Evolutionary conservation across 2,329 filamentous ascomycete species (phyloP), one percentile per base, ranked within the genome.

Genomic region (Macrophomina phaseolina): DNA sequence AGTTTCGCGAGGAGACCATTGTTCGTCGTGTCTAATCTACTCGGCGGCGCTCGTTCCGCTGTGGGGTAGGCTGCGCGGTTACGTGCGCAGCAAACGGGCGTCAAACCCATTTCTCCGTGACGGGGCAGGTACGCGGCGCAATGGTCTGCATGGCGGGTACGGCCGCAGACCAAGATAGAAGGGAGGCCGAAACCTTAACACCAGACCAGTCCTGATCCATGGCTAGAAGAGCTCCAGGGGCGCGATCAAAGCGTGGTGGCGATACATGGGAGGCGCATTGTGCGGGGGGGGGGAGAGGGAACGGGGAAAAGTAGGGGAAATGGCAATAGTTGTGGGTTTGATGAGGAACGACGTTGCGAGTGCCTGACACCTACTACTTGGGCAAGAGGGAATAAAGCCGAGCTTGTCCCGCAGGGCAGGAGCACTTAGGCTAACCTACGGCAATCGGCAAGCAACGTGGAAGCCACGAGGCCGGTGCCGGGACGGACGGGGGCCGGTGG

Each of bases 381-480:
- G 23, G 23, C 23, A 23, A 23, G 23, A 23, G 23, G 23, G 23
- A 23, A 23, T 11, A 51, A 14, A 30, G 38, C 36, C 38, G 55
- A 11, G 32, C 14, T 45, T 60, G 40, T 38, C 16, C 52, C 52
- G 52, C 52, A 16, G 34, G 5, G 32, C 16, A 4, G 52, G 52
- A 8, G 52, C 32, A 14, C 32, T 55, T 38, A 55, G 32, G 52
- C 32, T 38, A 55, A 55, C 32, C 34, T 38, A 34, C 52, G 52
- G 52, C 52, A 38, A 23, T 30, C 49, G 16, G 23, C 48, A 48
- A 48, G 42, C 56, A 61, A 61, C 56, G 56, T 61, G 42, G 56
- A 38, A 61, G 56, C 56, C 56, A 61, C 56, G 56, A 61, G 56
- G 42, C 16, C 28, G 36, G n/a, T 23, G 11, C 42, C 56, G 56